Base-by-base conservation (phyloP, 2,329 filamentous ascomycete species). In the Coniochaeta sp. region DNA sequence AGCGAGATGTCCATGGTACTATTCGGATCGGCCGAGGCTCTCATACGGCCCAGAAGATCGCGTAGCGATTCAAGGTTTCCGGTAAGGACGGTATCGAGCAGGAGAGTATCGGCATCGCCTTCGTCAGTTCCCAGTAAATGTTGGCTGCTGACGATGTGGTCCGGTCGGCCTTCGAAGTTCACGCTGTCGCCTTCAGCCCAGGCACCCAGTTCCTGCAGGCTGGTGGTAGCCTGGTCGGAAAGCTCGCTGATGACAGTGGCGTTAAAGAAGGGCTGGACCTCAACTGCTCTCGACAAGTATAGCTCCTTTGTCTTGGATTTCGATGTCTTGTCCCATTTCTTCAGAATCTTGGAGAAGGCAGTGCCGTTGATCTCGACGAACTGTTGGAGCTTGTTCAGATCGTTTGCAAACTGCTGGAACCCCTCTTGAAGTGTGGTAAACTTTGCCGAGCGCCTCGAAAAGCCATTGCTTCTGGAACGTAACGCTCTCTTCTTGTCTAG, bases 281-380 rank as follows among this genome's bases (percentile, higher is more conserved):
- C 95, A 64, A 99, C 93, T 9, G 95, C 95, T 62, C 95, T 85
- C 11, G 96, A 96, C 38, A 99, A 86, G 72, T 98, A 99, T 44
- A 98, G 84, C 76, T 98, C 95, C 74, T 99, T 99, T 62, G 95
- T 97, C 74, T 93, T 93, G 58, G 93, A 98, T 82, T 98, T 99
- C 67, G 93, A 97, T 1, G 93, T 97, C 83, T 99, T 99, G 77
- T 99, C 95, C 95, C 95, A 99, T 84, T 99, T 99, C 78, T 99
- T 99, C 64, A 99, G 79, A 62, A 99, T 99, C 75, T 99, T 99
- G 31, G 93, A 97, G 73, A 98, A 97, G 17, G 93, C 95, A 1
- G 91, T 97, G 69, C 95, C 93, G 72, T 99, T 99, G 71, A 98
- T 90, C 74, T 98, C 93, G 65, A 99, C 92, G 74, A 98, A 99